These are phyloP conservation scores for Pleomassaria siparia DNA, from an alignment of 2,329 filamentous ascomycete genomes.

Conservation along the genomic window DNA sequence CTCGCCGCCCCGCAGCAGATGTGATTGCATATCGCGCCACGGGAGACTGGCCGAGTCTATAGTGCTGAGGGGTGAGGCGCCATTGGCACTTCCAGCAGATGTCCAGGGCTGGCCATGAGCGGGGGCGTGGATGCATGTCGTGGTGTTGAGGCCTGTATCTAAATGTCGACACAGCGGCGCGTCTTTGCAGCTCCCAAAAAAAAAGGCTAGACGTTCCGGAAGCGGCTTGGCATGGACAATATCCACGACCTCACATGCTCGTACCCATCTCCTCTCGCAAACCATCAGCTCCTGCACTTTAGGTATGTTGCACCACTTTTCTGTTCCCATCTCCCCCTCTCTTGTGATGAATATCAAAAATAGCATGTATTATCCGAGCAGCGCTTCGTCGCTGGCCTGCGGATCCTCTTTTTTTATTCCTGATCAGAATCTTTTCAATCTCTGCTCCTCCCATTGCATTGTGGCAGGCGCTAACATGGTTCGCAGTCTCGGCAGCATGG, in stretches of 20 bases:
- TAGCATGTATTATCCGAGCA: conserved; percentile 55
- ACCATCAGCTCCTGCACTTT: conserved; percentile 1
- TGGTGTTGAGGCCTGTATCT: neutral
- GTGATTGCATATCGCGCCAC: conserved; percentile 7
- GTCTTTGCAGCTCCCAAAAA: neutral
- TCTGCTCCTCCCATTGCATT: neutral
- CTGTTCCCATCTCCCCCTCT: conserved; percentile 3
- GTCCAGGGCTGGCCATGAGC: conserved; percentile 6
- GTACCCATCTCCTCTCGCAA: neutral
- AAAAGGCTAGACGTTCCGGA: neutral
- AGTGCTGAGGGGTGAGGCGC: conserved; percentile 16
- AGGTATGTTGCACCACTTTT: conserved; percentile 2
- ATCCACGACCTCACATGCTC: conserved; percentile 2
- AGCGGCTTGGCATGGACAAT: neutral
- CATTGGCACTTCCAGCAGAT: conserved; percentile 31
- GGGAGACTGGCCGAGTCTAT: conserved; percentile 4
- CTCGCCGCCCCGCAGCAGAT: conserved; percentile 12
- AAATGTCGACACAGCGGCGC: neutral
- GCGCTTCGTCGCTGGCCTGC: conserved; percentile 31
- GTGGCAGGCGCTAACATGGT: conserved; percentile 16
- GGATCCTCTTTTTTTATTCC: conserved; percentile 32
- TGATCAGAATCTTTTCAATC: conserved; percentile 24
- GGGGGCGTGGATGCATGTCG: conserved; percentile 2
- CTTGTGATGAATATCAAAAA: conserved; percentile 40
- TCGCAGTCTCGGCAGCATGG: conserved; percentile 31